Percentiles rank a stretch among this genome's conserved stretches.
These are phyloP conservation scores for Entomortierella beljakovae DNA, from an alignment of 192 early-diverging fungal species.

Conservation along the genomic window DNA sequence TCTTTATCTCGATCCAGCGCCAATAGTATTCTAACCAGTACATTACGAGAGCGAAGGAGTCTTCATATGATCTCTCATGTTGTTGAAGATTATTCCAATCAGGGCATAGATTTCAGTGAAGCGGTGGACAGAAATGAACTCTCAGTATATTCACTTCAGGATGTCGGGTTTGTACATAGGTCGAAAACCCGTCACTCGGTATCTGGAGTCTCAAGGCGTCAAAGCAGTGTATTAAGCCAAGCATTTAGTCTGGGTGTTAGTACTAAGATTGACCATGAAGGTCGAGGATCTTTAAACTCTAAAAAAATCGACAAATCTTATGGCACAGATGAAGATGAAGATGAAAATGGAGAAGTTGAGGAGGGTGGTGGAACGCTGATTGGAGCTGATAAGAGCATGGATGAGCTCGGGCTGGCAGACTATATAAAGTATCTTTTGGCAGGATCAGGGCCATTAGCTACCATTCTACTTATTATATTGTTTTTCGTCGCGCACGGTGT, in stretches of 20 bases:
- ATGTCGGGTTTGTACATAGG: conserved; percentile 13
- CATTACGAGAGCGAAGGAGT: conserved; percentile 16
- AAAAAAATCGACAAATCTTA: neutral
- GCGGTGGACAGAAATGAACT: conserved; percentile 18
- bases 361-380: conserved; percentile 3
- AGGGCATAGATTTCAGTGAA: conserved; percentile 7
- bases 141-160: conserved; percentile 18
- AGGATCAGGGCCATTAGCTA: conserved; percentile 56
- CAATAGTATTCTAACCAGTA: conserved; percentile 23
- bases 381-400: conserved; percentile 41
- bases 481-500: conserved; percentile 72
- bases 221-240: neutral
- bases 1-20: conserved; percentile 6
- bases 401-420: conserved; percentile 36
- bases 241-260: conserved; percentile 6
- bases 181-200: conserved; percentile 5
- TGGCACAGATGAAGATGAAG: conserved; percentile 1
- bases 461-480: conserved; percentile 56
- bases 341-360: conserved; percentile 6
- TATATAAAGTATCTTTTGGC: conserved; percentile 31
- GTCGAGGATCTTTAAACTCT: neutral
- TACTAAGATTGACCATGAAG: neutral
- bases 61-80: conserved; percentile 23
- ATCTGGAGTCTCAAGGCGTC: conserved; percentile 2
- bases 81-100: neutral